Evolutionary conservation across 2,329 filamentous ascomycete genomes (phyloP).

Genomic region (Aspergillus arachidicola): DNA sequence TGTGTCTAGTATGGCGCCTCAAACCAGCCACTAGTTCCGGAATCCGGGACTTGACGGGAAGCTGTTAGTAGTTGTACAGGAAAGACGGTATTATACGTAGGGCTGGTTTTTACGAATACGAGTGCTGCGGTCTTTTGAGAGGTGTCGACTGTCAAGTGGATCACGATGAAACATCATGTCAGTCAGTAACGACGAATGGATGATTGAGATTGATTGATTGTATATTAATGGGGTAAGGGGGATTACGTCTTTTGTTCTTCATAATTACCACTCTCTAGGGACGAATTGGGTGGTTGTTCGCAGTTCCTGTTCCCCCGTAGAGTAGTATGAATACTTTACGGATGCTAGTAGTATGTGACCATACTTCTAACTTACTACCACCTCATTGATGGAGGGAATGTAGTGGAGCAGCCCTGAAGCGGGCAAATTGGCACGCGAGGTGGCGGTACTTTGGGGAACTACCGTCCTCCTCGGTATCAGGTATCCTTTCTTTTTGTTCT

Average conservation of each 20-base stretch:
- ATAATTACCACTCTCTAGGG: not conserved
- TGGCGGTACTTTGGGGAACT: not conserved
- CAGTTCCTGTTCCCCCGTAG: no score
- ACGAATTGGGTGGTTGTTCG: no score
- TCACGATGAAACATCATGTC: not conserved
- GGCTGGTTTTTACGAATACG: not conserved
- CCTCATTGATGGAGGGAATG: not conserved
- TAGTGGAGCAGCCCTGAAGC: slow-evolving; percentile 8
- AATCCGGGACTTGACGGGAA: not conserved
- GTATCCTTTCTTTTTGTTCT: no score
- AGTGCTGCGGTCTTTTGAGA: not conserved
- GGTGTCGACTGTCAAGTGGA: not conserved
- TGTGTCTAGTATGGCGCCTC: no score
- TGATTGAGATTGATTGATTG: not conserved
- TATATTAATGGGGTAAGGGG: not conserved
- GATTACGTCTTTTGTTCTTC: not conserved
- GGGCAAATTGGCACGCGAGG: slow-evolving; percentile 24
- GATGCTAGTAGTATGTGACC: no score
- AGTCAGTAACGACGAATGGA: not conserved
- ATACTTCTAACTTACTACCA: no score
- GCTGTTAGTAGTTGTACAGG: not conserved
- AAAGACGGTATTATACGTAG: not conserved
- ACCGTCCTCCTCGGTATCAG: not conserved
- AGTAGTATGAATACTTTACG: no score
- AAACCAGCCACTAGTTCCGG: not conserved